phyloP scores from a whole-genome alignment of 495 filamentous ascomycete species.

The Xylaria telfairii region DNA sequence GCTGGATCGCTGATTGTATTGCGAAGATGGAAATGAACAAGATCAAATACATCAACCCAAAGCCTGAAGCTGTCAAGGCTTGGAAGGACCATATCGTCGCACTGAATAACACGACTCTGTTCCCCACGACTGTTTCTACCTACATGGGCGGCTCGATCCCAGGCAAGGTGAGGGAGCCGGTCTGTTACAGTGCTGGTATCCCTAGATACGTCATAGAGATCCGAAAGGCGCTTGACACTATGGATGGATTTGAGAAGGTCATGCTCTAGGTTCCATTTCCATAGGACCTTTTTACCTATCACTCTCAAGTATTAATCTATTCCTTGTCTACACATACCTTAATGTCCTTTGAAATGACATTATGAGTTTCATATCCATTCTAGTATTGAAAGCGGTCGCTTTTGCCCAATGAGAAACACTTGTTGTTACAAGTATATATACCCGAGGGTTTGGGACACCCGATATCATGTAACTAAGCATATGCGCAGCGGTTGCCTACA shows the following conservation, averaged over 20 bases:
- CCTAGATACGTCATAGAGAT: constrained; percentile 48
- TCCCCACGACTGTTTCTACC: constrained; percentile 52
- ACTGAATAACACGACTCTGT: constrained; percentile 52
- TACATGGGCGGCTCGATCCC: constrained; percentile 61
- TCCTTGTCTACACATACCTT: background rate
- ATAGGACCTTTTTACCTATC: background rate
- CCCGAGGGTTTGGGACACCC: too few relatives aligned
- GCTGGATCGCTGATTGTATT: constrained; percentile 54
- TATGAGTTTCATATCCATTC: background rate
- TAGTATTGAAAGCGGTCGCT: background rate
- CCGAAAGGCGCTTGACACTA: constrained; percentile 35
- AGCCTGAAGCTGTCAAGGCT: constrained; percentile 47
- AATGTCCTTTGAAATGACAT: background rate
- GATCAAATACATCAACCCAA: constrained; percentile 56
- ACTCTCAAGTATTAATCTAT: background rate
- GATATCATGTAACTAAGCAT: too few relatives aligned
- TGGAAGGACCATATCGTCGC: constrained; percentile 55
- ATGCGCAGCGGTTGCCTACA: too few relatives aligned
- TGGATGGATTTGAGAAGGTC: constrained; percentile 44
- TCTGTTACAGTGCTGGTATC: constrained; percentile 52
- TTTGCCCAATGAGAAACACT: background rate
- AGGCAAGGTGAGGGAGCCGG: constrained; percentile 55
- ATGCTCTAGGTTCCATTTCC: background rate
- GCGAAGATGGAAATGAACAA: constrained; percentile 47
- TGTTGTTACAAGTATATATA: too few relatives aligned